A percentile compares a stretch with the other conserved stretches of the same genome.
phyloP scores from a whole-genome alignment of 106 monocot genomes.

The Chionographis japonica region DNA sequence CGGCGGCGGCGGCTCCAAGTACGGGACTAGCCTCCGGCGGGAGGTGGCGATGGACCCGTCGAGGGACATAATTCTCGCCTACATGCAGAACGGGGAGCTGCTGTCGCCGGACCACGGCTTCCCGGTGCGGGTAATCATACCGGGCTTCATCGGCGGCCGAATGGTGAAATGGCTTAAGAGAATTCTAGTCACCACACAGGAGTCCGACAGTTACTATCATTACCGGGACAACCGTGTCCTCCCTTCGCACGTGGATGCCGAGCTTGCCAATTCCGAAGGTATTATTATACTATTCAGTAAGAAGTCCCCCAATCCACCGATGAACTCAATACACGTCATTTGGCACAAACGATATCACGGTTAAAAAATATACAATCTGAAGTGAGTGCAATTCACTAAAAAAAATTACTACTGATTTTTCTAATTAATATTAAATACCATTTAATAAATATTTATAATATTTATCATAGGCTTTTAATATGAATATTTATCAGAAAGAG shows the following conservation, averaged over 20 bases:
- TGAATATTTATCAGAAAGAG: no score
- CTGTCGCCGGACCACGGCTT: slow-evolving; percentile 87
- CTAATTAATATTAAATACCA: no score
- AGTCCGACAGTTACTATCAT: slow-evolving; percentile 77
- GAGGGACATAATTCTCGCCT: slow-evolving; percentile 75
- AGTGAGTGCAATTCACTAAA: no score
- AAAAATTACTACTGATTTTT: no score
- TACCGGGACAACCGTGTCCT: slow-evolving; percentile 79
- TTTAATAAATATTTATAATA: no score
- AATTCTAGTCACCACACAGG: slow-evolving; percentile 54
- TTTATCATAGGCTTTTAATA: no score
- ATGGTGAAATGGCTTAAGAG: slow-evolving; percentile 97
- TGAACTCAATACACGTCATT: no score
- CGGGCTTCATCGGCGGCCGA: slow-evolving; percentile 86
- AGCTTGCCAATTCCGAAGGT: slow-evolving; percentile 75
- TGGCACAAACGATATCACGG: no score
- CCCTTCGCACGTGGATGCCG: slow-evolving; percentile 74
- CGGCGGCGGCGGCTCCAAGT: slow-evolving; percentile 85
- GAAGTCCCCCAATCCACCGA: no score
- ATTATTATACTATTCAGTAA: neutral
- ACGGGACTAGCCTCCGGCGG: slow-evolving; percentile 69
- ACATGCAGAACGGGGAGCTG: slow-evolving; percentile 84
- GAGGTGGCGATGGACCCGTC: slow-evolving; percentile 87
- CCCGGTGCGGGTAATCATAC: slow-evolving; percentile 83
- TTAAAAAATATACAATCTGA: no score